Conservation (phyloP, 1,284 basidiomycete species). For the Mycosarcoma maydis region DNA sequence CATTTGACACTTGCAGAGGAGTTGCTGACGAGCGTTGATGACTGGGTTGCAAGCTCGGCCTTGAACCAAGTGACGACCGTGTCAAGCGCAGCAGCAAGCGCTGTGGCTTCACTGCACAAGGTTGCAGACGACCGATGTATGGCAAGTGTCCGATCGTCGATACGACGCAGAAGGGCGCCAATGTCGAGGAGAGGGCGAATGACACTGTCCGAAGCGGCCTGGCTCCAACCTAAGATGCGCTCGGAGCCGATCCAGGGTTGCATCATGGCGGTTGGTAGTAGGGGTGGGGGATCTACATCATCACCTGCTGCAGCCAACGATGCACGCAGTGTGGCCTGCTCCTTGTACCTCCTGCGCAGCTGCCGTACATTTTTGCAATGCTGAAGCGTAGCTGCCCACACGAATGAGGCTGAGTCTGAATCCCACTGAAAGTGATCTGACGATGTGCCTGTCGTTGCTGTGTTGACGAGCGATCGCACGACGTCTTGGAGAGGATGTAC, state of each 20-base stretch:
- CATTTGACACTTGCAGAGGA: not conserved
- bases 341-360: conserved; percentile 23
- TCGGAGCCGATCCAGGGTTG: conserved; percentile 40
- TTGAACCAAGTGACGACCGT: conserved; percentile 46
- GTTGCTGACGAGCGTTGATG: conserved; percentile 3
- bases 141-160: conserved; percentile 30
- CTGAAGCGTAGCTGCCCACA: conserved; percentile 33
- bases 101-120: conserved; percentile 37
- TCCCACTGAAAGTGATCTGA: conserved; percentile 53
- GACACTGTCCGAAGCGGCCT: conserved; percentile 34
- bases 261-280: conserved; percentile 7
- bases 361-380: conserved; percentile 15
- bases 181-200: conserved; percentile 37
- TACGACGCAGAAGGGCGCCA: conserved; percentile 36
- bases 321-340: conserved; percentile 22
- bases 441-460: conserved; percentile 35
- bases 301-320: conserved; percentile 19
- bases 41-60: conserved; percentile 25
- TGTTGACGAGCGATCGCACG: conserved; percentile 28
- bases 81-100: conserved; percentile 40
- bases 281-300: not conserved
- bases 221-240: conserved; percentile 38
- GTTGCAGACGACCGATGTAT: conserved; percentile 17
- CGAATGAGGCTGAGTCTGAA: conserved; percentile 24
- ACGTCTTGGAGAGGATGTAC: conserved; percentile 28